Conservation (phyloP, 2,329 filamentous ascomycete genomes). For the Venturiaceae sp. region DNA sequence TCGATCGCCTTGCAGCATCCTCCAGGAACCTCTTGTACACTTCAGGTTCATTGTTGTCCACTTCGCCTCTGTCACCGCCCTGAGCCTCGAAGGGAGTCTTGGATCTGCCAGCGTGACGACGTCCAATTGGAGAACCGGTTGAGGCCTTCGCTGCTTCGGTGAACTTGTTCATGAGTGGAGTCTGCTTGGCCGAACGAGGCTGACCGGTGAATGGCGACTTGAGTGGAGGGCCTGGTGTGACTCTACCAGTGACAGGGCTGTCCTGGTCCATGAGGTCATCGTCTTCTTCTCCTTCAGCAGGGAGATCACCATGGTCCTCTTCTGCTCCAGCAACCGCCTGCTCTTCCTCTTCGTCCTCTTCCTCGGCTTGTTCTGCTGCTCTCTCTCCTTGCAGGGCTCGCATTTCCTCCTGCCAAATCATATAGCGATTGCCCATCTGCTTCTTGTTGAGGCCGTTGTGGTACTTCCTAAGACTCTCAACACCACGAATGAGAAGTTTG, state of each 20-base stretch:
- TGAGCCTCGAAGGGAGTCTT: too few species aligned
- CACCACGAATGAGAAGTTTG: neutral
- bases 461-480: neutral
- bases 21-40: neutral
- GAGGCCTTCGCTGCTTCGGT: neutral
- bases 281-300: neutral
- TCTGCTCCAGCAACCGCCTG: neutral
- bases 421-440: neutral
- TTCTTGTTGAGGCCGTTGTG: neutral
- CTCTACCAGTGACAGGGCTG: neutral
- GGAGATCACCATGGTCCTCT: neutral
- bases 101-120: neutral
- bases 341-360: neutral
- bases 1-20: neutral
- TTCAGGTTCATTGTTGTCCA: neutral
- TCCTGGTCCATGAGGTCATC: neutral
- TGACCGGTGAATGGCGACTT: neutral
- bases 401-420: neutral
- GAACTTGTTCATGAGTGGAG: neutral
- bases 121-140: neutral
- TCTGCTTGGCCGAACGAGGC: neutral
- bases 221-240: neutral
- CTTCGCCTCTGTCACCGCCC: too few species aligned
- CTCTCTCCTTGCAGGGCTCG: neutral
- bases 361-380: neutral